These are phyloP conservation scores for Sporothrix schenckii DNA, from an alignment of 2,329 filamentous ascomycete genomes.

Conservation along the genomic window DNA sequence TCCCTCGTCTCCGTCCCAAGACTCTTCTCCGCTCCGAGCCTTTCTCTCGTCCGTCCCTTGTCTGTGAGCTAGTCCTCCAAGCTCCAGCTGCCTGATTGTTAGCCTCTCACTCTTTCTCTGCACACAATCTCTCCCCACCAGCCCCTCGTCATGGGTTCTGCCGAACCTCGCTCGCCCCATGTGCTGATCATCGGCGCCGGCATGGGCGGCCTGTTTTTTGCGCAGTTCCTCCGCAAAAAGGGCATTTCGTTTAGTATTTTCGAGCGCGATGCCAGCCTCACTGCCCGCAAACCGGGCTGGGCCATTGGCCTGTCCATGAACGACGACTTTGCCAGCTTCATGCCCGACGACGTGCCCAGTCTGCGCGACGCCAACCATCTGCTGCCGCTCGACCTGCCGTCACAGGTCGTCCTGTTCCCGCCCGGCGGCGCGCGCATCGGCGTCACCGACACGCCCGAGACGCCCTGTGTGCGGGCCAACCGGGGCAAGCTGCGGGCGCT, in stretches of 20 bases:
- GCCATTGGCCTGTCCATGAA: slow-evolving; percentile 42
- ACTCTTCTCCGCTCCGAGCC: neutral
- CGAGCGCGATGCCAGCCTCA: slow-evolving; percentile 43
- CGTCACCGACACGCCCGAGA: slow-evolving; percentile 39
- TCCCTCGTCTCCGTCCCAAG: neutral
- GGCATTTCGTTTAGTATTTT: slow-evolving; percentile 45
- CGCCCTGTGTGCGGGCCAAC: slow-evolving; percentile 42
- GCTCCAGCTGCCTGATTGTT: neutral
- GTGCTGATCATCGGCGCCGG: slow-evolving; percentile 50
- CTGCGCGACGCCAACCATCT: slow-evolving; percentile 38
- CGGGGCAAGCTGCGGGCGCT: slow-evolving; percentile 40
- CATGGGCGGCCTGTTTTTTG: slow-evolving; percentile 48
- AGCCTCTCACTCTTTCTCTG: neutral
- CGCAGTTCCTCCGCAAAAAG: slow-evolving; percentile 45
- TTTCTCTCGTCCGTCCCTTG: neutral
- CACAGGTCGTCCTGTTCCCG: slow-evolving; percentile 37
- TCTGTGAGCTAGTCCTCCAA: neutral
- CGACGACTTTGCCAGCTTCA: slow-evolving; percentile 34
- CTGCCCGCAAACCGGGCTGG: slow-evolving; percentile 40
- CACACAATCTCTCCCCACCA: neutral
- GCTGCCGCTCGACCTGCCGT: slow-evolving; percentile 38
- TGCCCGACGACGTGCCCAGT: slow-evolving; percentile 38
- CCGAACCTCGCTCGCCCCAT: slow-evolving; percentile 30
- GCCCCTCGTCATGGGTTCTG: slow-evolving; percentile 3
- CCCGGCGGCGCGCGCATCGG: slow-evolving; percentile 31